Evolutionary conservation across 768 basidiomycete genomes (phyloP), one percentile per base, ranked within the genome.

Genomic region (Trametes maxima): DNA sequence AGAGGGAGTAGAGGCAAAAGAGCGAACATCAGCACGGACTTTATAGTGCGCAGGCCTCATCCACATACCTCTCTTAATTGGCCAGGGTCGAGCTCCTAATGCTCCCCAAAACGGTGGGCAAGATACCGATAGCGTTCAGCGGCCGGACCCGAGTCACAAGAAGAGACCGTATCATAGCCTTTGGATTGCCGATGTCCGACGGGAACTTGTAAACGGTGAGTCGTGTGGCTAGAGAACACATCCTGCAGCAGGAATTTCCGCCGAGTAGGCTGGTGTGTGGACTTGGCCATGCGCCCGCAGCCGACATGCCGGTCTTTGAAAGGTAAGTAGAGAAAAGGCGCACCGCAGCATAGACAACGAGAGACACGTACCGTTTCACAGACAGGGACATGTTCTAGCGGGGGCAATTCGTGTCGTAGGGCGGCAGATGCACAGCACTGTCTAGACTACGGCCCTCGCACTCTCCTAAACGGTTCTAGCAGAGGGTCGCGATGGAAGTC

Each of bases 161-260:
- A 12, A 53, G 44, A 24, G 45, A 33, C 28, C 28, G 43, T n/a
- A 52, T 57, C 61, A 57, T 51, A 57, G 61, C 61, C 19, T 54
- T 37, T 51, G 61, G 37, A 33, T 37, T 35, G 61, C 61, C 61
- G 61, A 57, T 33, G 51, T 62, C 61, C 61, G 56, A 62, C 54
- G 42, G 13, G 25, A 24, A 28, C 46, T 53, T 50, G 40, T 14
- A 42, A 17, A 36, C 46, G 36, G 55, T 35, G 33, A 22, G 11
- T 48, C 47, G 25, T 24, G 24, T 14, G 40, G 14, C n/a, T n/a
- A 11, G 40, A 42, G 40, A n/a, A 42, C 40, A 11, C 40, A 33
- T 8, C 28, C 28, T 33, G 28, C 3, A 33, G 28, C 28, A 5
- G 13, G 33, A 50, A 17, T 6, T 19, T 10, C 17, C 16, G 49